These are phyloP conservation scores for Penicillium hesseltinei DNA, from an alignment of 2,329 filamentous ascomycete genomes.

Conservation along the genomic window DNA sequence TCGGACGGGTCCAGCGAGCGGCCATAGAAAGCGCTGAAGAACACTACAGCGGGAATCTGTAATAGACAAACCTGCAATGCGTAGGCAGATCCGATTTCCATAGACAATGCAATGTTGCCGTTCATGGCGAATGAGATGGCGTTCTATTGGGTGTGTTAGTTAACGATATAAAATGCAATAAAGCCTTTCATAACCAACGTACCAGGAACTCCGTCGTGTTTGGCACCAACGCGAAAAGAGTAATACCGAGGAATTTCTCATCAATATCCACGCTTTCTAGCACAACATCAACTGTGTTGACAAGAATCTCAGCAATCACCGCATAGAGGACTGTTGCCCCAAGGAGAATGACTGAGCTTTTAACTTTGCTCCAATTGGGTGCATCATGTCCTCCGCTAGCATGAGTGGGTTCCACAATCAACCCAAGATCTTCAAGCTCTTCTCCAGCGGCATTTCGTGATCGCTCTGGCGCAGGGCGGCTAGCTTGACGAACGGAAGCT, in stretches of 20 bases:
- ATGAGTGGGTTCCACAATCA: slow-evolving; percentile 42
- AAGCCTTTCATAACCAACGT: slow-evolving; percentile 38
- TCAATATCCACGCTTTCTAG: slow-evolving; percentile 86
- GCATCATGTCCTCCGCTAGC: slow-evolving; percentile 80
- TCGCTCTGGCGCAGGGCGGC: slow-evolving; percentile 39
- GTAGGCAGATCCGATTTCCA: slow-evolving; percentile 98
- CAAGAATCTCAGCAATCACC: slow-evolving; percentile 94
- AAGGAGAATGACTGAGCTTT: slow-evolving; percentile 86
- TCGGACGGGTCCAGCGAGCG: slow-evolving; percentile 55
- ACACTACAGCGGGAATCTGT: slow-evolving; percentile 87
- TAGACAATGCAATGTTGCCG: slow-evolving; percentile 95
- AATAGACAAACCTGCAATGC: slow-evolving; percentile 93
- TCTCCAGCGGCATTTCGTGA: slow-evolving; percentile 36
- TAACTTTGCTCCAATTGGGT: slow-evolving; percentile 94
- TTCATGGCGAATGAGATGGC: slow-evolving; percentile 99
- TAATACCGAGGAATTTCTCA: slow-evolving; percentile 96
- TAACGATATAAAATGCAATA: not conserved
- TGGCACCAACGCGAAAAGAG: slow-evolving; percentile 90
- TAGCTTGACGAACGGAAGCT: slow-evolving; percentile 29
- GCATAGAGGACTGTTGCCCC: slow-evolving; percentile 89
- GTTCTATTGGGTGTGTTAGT: slow-evolving; percentile 59
- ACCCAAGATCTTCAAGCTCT: slow-evolving; percentile 49
- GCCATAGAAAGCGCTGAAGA: slow-evolving; percentile 79
- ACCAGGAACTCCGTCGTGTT: slow-evolving; percentile 98
- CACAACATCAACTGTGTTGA: slow-evolving; percentile 96